phyloP scores from a whole-genome alignment of 768 basidiomycete species.

The Mycena albidolilacea region DNA sequence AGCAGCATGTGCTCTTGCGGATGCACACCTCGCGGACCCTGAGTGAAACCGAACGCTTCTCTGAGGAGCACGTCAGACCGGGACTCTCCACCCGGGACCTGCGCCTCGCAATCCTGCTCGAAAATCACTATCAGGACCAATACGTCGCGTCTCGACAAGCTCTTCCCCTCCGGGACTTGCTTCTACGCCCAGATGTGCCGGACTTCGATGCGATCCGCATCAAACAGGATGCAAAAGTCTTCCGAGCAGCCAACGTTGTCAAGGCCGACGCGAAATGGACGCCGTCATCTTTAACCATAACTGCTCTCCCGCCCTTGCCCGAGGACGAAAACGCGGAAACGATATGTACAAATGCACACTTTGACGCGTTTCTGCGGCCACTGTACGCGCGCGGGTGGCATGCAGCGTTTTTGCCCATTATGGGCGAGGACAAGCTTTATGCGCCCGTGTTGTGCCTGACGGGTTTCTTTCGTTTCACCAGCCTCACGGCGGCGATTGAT shows the following conservation, averaged over 20 bases:
- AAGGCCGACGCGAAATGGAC: constrained; percentile 12
- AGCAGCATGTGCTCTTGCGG: constrained; percentile 24
- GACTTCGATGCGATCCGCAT: not conserved
- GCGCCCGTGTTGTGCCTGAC: constrained; percentile 20
- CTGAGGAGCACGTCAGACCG: constrained; percentile 6
- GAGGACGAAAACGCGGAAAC: constrained; percentile 5
- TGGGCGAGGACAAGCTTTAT: constrained; percentile 24
- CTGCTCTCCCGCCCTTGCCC: constrained; percentile 6
- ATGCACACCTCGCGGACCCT: constrained; percentile 28
- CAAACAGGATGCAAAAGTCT: not conserved
- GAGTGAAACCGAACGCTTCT: not conserved
- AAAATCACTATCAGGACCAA: constrained; percentile 19
- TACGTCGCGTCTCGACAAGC: constrained; percentile 22
- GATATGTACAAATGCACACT: constrained; percentile 22
- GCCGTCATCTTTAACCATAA: not conserved
- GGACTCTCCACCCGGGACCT: constrained; percentile 26
- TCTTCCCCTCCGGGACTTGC: constrained; percentile 15
- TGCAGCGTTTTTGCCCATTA: constrained; percentile 27
- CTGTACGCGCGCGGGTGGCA: constrained; percentile 34
- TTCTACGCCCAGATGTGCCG: constrained; percentile 9
- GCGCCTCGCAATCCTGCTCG: constrained; percentile 32
- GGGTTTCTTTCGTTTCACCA: constrained; percentile 32
- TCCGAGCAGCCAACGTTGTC: not conserved
- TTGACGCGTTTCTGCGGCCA: constrained; percentile 23
- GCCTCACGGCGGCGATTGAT: constrained; percentile 4